These are phyloP conservation scores for Pythium vanterpoolii DNA, from an alignment of 352 stramenopile genomes.

Conservation along the genomic window DNA sequence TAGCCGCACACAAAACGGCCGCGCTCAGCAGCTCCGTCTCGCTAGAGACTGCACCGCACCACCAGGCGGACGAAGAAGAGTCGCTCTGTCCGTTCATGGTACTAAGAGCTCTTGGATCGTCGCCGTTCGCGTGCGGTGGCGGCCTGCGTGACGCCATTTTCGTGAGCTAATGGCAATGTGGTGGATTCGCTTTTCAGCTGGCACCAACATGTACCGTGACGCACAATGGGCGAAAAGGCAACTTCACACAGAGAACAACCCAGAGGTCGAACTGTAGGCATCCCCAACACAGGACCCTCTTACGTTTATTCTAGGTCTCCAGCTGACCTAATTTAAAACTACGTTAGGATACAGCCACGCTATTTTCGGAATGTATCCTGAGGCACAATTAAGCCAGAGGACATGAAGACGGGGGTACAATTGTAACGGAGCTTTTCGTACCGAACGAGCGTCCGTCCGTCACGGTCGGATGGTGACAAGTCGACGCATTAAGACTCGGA, in stretches of 20 bases:
- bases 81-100: constrained; percentile 2
- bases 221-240: constrained; percentile 21
- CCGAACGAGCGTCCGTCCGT: background rate
- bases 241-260: constrained; percentile 16
- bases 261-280: constrained; percentile 7
- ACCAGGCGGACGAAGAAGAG: constrained; percentile 30
- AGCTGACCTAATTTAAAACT: background rate
- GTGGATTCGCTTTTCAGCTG: no score
- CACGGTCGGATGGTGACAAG: constrained; percentile 8
- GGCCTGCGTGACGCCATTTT: constrained; percentile 2
- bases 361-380: background rate
- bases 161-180: background rate
- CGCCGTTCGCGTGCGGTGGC: constrained; percentile 3
- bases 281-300: background rate
- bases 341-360: no score
- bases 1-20: constrained; percentile 67
- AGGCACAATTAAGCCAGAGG: constrained; percentile 21
- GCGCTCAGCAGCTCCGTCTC: constrained; percentile 75
- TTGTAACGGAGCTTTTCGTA: background rate
- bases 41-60: constrained; percentile 44
- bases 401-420: constrained; percentile 7
- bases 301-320: background rate
- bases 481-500: background rate
- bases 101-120: background rate
- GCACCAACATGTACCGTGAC: constrained; percentile 12